Conservation (phyloP, 1,284 basidiomycete genomes). For the Phylloboletellus chloephorus region DNA sequence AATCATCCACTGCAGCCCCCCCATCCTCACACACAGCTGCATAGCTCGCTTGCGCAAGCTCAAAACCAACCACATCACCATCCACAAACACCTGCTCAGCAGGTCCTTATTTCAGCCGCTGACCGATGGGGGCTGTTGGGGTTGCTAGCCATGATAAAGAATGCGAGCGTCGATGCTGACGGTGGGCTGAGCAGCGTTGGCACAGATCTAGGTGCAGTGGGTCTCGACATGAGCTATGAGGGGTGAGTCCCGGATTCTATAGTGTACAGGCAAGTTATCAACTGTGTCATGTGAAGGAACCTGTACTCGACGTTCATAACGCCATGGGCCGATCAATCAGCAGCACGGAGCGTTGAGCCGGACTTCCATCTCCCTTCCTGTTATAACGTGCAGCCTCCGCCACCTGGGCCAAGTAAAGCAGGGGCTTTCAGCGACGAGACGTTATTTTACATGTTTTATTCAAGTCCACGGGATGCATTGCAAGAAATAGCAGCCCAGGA, state of each 20-base stretch:
- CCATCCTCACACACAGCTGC: conserved; percentile 31
- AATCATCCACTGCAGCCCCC: conserved; percentile 34
- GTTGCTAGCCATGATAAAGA: conserved; percentile 88
- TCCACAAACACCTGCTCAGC: conserved; percentile 89
- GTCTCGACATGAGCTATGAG: conserved; percentile 81
- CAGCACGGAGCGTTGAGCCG: conserved; percentile 80
- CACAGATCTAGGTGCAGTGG: conserved; percentile 89
- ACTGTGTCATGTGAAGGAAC: conserved; percentile 43
- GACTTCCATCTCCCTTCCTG: conserved; percentile 90
- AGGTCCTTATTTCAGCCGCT: conserved; percentile 89
- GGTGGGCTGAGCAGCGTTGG: conserved; percentile 83
- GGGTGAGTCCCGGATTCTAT: conserved; percentile 54
- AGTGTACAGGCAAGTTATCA: conserved; percentile 16
- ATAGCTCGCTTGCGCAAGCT: conserved; percentile 25
- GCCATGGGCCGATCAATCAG: conserved; percentile 90
- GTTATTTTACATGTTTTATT: conserved; percentile 98
- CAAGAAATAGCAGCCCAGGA: conserved; percentile 96
- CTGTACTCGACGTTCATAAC: conserved; percentile 94
- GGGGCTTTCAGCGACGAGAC: conserved; percentile 94
- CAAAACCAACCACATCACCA: conserved; percentile 39
- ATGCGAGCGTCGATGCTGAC: conserved; percentile 74
- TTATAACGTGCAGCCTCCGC: conserved; percentile 90
- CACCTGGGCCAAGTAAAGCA: conserved; percentile 84
- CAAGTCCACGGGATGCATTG: conserved; percentile 85
- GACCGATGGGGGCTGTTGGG: conserved; percentile 94